Percentiles rank a stretch among this genome's conserved stretches.
Conservation (phyloP, 179 eudicot species). For the Amaranthus tricolor region DNA sequence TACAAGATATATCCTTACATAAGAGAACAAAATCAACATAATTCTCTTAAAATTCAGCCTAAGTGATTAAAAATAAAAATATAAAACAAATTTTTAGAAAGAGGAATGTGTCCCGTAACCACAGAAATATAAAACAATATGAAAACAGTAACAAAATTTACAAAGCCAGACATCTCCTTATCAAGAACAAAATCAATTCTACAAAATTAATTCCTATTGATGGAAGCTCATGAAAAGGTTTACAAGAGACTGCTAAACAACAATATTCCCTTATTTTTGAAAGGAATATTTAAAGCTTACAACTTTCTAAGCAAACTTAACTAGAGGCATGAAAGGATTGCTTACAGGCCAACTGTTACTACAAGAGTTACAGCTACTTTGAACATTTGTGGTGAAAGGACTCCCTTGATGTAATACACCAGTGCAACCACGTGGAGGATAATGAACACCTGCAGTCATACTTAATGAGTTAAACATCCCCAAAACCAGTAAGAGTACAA, state of each 20-base stretch:
- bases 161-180: neutral
- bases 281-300: neutral
- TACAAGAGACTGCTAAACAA: neutral
- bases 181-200: neutral
- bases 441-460: conserved; percentile 77
- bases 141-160: neutral
- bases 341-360: conserved; percentile 88
- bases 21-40: neutral
- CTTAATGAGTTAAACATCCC: conserved; percentile 15
- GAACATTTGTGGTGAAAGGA: conserved; percentile 90
- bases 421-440: conserved; percentile 95
- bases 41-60: neutral
- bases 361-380: conserved; percentile 96
- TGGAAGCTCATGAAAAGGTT: neutral
- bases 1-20: too few relatives aligned
- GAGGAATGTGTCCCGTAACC: neutral
- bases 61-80: neutral
- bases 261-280: conserved; percentile 4
- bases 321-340: conserved; percentile 14
- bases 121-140: neutral
- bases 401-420: conserved; percentile 86
- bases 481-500: neutral
- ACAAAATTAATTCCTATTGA: neutral
- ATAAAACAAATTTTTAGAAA: neutral
- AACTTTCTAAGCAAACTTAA: neutral